Evolutionary conservation across 768 basidiomycete species (phyloP).

Genomic region (Strobilomyces dryophilus): DNA sequence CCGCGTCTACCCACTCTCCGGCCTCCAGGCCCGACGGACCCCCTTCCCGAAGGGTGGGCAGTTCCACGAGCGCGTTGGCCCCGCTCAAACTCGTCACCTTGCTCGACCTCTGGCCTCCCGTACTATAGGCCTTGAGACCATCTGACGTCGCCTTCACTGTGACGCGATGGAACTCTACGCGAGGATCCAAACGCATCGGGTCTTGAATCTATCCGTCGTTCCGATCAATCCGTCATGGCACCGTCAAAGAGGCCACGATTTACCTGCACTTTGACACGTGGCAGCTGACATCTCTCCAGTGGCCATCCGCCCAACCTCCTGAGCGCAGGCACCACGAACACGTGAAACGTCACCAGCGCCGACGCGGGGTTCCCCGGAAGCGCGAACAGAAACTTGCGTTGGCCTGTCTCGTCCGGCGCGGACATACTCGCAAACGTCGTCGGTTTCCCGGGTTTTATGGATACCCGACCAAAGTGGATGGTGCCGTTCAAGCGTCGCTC

Average conservation of each 20-base stretch:
- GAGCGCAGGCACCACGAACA: constrained; percentile 82
- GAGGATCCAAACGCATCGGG: constrained; percentile 62
- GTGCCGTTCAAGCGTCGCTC: constrained; percentile 73
- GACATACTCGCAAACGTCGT: constrained; percentile 87
- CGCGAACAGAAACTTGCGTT: constrained; percentile 67
- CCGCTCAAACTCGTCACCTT: constrained; percentile 75
- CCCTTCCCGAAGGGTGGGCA: constrained; percentile 45
- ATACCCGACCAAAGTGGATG: constrained; percentile 83
- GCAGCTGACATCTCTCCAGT: constrained; percentile 46
- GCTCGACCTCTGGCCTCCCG: constrained; percentile 85
- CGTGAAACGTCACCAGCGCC: constrained; percentile 79
- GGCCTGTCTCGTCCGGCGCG: constrained; percentile 25
- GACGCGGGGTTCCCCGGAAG: constrained; percentile 89
- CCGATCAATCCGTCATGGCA: neutral
- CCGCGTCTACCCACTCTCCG: constrained; percentile 55
- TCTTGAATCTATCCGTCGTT: constrained; percentile 44
- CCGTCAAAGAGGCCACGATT: constrained; percentile 11
- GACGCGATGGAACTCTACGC: constrained; percentile 83
- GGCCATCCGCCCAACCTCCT: constrained; percentile 70
- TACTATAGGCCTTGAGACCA: constrained; percentile 66
- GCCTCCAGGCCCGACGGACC: constrained; percentile 38
- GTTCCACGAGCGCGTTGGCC: constrained; percentile 72
- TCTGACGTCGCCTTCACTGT: constrained; percentile 41
- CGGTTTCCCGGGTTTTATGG: constrained; percentile 82
- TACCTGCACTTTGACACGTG: constrained; percentile 63